These are phyloP conservation scores for Sclerotinia borealis DNA, from an alignment of 2,329 filamentous ascomycete genomes.

Conservation along the genomic window DNA sequence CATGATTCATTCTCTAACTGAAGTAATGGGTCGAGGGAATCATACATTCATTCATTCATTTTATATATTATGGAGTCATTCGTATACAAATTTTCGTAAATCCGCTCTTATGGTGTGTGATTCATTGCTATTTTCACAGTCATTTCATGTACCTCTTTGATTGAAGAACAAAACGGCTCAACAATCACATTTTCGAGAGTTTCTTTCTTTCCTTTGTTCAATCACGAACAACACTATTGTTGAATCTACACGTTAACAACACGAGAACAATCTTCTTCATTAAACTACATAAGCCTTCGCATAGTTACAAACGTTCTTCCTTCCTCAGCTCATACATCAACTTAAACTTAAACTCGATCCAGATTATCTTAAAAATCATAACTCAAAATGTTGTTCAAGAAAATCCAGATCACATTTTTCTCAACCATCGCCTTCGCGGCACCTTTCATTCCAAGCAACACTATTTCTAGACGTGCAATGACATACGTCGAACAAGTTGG, in stretches of 20 bases:
- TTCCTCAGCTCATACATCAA: background rate
- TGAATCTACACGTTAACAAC: background rate
- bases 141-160: background rate
- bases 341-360: background rate
- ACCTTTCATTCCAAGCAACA: background rate
- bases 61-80: background rate
- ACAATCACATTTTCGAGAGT: background rate
- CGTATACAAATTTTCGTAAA: background rate
- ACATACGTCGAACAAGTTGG: background rate
- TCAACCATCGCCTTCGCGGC: background rate
- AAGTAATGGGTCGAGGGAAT: background rate
- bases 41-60: background rate
- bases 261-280: background rate
- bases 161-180: background rate
- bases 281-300: background rate
- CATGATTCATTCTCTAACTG: background rate
- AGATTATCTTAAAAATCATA: background rate
- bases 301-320: background rate
- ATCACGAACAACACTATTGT: background rate
- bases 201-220: background rate
- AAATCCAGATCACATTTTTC: background rate
- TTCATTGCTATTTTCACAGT: background rate
- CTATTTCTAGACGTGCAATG: background rate
- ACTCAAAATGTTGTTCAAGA: background rate
- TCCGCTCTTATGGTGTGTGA: background rate